These are phyloP conservation scores for Suhomyces terraborum DNA, from an alignment of 1,139 yeast genomes.

Conservation along the genomic window DNA sequence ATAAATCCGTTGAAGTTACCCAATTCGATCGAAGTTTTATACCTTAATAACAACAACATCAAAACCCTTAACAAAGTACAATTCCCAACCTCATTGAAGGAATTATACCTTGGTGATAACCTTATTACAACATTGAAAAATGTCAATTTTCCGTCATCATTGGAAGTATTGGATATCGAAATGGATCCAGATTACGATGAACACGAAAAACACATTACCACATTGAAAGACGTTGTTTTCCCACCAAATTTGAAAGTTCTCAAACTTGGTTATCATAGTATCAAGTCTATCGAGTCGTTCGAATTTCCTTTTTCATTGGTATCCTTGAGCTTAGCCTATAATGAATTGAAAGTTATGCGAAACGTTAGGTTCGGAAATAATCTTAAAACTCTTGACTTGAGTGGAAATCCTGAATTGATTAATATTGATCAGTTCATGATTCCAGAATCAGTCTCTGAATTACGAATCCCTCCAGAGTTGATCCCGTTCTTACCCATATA, in stretches of 20 bases:
- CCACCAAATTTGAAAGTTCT: conserved; percentile 41
- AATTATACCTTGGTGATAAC: conserved; percentile 47
- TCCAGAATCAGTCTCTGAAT: conserved; percentile 42
- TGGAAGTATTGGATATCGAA: conserved; percentile 45
- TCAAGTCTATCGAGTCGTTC: conserved; percentile 40
- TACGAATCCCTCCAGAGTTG: conserved; percentile 40
- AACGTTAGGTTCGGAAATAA: conserved; percentile 41
- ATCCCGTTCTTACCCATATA: conserved; percentile 41
- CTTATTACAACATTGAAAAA: conserved; percentile 48
- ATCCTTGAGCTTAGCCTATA: conserved; percentile 40
- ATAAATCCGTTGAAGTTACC: conserved; percentile 50
- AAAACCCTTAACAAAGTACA: conserved; percentile 49
- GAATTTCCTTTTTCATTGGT: conserved; percentile 42
- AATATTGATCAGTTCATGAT: conserved; percentile 41
- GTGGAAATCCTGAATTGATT: conserved; percentile 46
- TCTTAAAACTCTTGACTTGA: conserved; percentile 39
- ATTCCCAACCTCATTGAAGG: conserved; percentile 39
- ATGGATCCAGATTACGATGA: conserved; percentile 48
- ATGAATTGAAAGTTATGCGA: conserved; percentile 42
- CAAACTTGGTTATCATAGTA: conserved; percentile 44
- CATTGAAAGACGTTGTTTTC: conserved; percentile 45
- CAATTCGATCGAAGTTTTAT: conserved; percentile 39
- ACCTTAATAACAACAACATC: conserved; percentile 44
- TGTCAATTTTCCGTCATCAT: conserved; percentile 41
- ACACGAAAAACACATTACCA: conserved; percentile 45